These are phyloP conservation scores for Tolypocladium pustulatum DNA, from an alignment of 2,329 filamentous ascomycete genomes.

Conservation along the genomic window DNA sequence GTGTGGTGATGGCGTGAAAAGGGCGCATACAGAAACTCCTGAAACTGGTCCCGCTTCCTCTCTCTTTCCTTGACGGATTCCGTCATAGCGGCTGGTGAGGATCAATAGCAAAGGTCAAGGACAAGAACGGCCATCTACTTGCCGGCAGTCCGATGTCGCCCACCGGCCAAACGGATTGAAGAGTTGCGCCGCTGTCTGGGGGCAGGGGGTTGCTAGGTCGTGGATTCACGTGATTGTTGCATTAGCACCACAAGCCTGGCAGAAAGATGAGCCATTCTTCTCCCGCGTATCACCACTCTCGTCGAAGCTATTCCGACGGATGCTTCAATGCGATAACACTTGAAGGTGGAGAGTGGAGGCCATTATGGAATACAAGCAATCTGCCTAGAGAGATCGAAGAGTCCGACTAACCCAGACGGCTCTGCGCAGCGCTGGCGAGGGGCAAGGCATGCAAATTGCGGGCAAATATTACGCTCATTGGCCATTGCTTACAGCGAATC, in stretches of 20 bases:
- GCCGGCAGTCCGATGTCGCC: background rate
- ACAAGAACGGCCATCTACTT: background rate
- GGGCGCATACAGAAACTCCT: slow-evolving; percentile 19
- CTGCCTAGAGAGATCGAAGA: too few species aligned
- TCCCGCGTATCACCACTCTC: background rate
- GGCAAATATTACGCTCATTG: too few species aligned
- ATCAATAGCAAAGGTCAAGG: background rate
- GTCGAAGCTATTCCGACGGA: background rate
- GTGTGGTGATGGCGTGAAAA: slow-evolving; percentile 5
- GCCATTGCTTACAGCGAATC: too few species aligned
- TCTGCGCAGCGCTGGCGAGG: too few species aligned
- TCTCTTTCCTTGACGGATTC: slow-evolving; percentile 4
- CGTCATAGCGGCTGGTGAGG: background rate
- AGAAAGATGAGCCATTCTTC: background rate
- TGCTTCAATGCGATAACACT: too few species aligned
- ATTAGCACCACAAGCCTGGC: background rate
- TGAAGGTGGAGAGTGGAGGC: too few species aligned
- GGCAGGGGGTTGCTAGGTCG: background rate
- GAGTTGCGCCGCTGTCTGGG: background rate
- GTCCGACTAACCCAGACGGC: too few species aligned
- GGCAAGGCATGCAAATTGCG: too few species aligned
- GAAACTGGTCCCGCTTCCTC: slow-evolving; percentile 20
- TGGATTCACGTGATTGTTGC: background rate
- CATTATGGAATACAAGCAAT: too few species aligned
- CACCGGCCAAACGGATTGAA: background rate